Evolutionary conservation across 2,329 filamentous ascomycete genomes (phyloP).

Genomic region (Helotiales sp.): DNA sequence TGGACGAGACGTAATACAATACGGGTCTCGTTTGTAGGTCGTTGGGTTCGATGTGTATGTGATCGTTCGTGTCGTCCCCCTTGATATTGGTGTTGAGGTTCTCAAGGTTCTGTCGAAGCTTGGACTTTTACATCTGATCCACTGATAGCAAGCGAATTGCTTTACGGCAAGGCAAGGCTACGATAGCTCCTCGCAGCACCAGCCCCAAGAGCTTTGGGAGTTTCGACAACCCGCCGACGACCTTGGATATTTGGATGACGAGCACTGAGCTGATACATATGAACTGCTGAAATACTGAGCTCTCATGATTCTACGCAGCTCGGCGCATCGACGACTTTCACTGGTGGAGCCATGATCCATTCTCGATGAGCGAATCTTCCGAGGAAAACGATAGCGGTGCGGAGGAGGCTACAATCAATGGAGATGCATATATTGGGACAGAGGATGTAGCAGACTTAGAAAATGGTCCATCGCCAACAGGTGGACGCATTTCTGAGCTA

Average conservation of each 20-base stretch:
- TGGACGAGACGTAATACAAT: slow-evolving; percentile 11
- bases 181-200: slow-evolving; percentile 11
- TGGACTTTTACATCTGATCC: slow-evolving; percentile 17
- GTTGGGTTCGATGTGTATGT: neutral
- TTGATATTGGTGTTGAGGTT: neutral
- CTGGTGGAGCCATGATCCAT: slow-evolving; percentile 35
- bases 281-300: slow-evolving; percentile 19
- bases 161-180: slow-evolving; percentile 2
- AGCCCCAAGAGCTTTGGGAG: slow-evolving; percentile 4
- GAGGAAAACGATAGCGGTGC: slow-evolving; percentile 61
- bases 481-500: slow-evolving; percentile 28
- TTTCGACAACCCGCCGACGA: neutral
- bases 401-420: slow-evolving; percentile 50
- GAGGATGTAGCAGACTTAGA: slow-evolving; percentile 46
- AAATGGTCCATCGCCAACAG: slow-evolving; percentile 28
- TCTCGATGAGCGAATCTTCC: slow-evolving; percentile 70
- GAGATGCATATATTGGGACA: slow-evolving; percentile 35
- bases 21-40: neutral
- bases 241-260: neutral
- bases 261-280: slow-evolving; percentile 9
- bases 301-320: slow-evolving; percentile 26
- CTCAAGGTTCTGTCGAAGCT: neutral
- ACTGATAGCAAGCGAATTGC: slow-evolving; percentile 18
- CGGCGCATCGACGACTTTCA: slow-evolving; percentile 29
- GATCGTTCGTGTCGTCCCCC: neutral